These are phyloP conservation scores for Firmiana major DNA, from an alignment of 345 rosid genomes.

Conservation along the genomic window DNA sequence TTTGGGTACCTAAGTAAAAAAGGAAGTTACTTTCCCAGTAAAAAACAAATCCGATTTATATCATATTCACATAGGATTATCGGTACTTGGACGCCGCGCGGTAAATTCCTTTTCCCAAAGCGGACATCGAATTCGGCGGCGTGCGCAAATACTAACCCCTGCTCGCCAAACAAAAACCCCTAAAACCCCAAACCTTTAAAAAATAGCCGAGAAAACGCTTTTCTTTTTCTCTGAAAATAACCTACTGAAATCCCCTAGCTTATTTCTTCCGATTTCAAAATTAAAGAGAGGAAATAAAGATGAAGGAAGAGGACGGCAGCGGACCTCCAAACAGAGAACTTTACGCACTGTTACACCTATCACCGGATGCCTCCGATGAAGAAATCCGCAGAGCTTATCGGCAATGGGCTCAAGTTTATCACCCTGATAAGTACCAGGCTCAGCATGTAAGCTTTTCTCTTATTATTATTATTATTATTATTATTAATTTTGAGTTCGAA, in stretches of 20 bases:
- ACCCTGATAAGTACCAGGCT: conserved; percentile 89
- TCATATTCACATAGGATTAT: too few species aligned
- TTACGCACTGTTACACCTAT: conserved; percentile 78
- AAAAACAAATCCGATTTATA: too few species aligned
- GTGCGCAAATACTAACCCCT: background rate
- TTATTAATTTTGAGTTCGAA: background rate
- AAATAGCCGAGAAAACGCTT: background rate
- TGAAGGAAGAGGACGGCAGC: conserved; percentile 16
- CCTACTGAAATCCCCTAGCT: background rate
- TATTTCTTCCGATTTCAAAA: background rate
- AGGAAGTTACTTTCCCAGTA: too few species aligned
- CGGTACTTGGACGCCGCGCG: too few species aligned
- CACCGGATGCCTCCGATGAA: conserved; percentile 91
- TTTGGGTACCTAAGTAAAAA: too few species aligned
- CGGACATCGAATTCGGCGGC: background rate
- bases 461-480: too few species aligned
- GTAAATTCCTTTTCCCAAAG: too few species aligned
- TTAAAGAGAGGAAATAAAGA: background rate
- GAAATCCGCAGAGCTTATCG: conserved; percentile 90
- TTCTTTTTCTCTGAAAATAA: too few species aligned
- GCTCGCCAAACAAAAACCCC: background rate
- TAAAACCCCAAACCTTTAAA: background rate
- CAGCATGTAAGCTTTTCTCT: conserved; percentile 40
- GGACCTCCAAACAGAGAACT: conserved; percentile 67
- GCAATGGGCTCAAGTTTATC: conserved; percentile 97